Percentiles rank a stretch among this genome's conserved stretches.
Evolutionary conservation across 2,329 filamentous ascomycete genomes (phyloP).

Genomic region (Aspergillus niger): DNA sequence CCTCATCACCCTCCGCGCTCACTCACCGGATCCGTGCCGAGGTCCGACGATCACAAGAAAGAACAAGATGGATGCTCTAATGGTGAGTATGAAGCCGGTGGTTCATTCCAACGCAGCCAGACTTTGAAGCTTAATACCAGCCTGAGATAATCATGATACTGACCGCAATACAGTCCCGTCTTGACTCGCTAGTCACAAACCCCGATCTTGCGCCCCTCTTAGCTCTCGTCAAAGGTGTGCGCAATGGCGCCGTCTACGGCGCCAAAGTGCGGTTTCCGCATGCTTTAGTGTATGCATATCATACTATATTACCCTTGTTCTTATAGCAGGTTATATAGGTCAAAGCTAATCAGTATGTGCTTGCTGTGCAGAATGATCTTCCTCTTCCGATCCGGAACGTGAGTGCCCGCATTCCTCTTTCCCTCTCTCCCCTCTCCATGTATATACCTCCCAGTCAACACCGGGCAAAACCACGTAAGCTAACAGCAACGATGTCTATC

Average conservation of each 20-base stretch:
- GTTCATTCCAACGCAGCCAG: background rate
- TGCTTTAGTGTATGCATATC: slow-evolving; percentile 71
- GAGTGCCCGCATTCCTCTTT: slow-evolving; percentile 41
- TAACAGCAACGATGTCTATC: background rate
- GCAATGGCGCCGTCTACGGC: slow-evolving; percentile 96
- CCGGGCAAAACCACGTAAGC: slow-evolving; percentile 1
- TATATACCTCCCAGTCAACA: no score
- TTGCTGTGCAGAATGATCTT: slow-evolving; percentile 75
- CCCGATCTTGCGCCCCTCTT: slow-evolving; percentile 83
- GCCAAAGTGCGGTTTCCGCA: slow-evolving; percentile 98
- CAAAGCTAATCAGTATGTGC: slow-evolving; percentile 21
- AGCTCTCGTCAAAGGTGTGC: slow-evolving; percentile 84
- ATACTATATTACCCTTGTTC: background rate
- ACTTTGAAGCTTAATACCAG: no score
- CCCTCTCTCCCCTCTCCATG: background rate
- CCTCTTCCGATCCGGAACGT: slow-evolving; percentile 89
- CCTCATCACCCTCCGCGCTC: slow-evolving; percentile 2
- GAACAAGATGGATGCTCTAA: slow-evolving; percentile 38
- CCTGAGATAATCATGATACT: no score
- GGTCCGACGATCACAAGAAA: slow-evolving; percentile 21
- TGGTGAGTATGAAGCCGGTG: slow-evolving; percentile 26
- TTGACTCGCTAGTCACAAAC: slow-evolving; percentile 78
- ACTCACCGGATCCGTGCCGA: slow-evolving; percentile 23
- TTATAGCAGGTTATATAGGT: no score
- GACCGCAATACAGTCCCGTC: slow-evolving; percentile 55